Evolutionary conservation across 805 yeast species (phyloP).

Genomic region (Candida khao-thaluensis): DNA sequence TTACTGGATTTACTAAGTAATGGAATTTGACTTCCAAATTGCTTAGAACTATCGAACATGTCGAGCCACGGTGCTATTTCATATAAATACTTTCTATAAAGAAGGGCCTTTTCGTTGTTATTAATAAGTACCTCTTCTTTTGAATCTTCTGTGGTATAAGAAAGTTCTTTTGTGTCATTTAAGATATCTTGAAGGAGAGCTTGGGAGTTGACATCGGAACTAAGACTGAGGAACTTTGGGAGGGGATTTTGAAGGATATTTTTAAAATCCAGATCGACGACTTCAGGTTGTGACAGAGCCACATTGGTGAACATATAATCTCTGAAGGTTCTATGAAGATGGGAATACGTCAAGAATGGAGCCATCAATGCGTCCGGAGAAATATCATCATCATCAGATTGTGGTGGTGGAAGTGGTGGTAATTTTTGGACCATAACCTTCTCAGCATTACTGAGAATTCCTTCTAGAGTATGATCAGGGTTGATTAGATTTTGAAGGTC

Average conservation of each 20-base stretch:
- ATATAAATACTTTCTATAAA: conserved; percentile 21
- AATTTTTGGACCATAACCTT: conserved; percentile 7
- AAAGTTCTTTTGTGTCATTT: conserved; percentile 4
- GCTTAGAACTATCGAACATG: conserved; percentile 34
- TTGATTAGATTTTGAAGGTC: conserved; percentile 13
- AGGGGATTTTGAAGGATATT: conserved; percentile 14
- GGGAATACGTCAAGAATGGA: conserved; percentile 19
- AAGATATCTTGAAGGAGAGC: conserved; percentile 8
- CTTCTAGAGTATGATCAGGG: conserved; percentile 7
- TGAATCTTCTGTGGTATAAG: not conserved
- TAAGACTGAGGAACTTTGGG: conserved; percentile 9
- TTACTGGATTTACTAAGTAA: conserved; percentile 12
- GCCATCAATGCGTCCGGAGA: conserved; percentile 15
- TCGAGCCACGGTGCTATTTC: conserved; percentile 41
- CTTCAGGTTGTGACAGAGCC: conserved; percentile 9
- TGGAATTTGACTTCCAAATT: conserved; percentile 26
- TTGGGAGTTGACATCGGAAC: not conserved
- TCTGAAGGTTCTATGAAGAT: conserved; percentile 33
- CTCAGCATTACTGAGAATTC: conserved; percentile 8
- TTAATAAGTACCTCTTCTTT: not conserved
- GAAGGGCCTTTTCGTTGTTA: not conserved
- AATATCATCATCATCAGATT: conserved; percentile 5
- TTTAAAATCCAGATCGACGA: conserved; percentile 13
- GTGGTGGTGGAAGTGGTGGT: conserved; percentile 3
- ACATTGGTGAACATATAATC: conserved; percentile 42